These are phyloP conservation scores for Sarocladiaceae sp. DNA, from an alignment of 2,329 filamentous ascomycete genomes.

Conservation along the genomic window DNA sequence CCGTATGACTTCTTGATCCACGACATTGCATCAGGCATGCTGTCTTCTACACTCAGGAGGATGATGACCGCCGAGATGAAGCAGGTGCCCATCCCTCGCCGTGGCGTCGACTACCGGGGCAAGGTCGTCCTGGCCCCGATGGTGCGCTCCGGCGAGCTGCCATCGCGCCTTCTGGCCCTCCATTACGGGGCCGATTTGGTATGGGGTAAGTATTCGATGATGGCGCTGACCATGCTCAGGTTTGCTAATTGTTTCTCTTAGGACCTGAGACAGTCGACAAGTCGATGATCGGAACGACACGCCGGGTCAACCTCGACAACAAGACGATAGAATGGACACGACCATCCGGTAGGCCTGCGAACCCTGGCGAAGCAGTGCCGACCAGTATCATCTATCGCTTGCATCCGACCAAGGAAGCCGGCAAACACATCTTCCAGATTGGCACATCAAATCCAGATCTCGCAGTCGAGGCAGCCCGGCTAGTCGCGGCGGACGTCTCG, in stretches of 20 bases:
- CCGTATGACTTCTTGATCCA: background rate
- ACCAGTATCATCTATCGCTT: conserved; percentile 79
- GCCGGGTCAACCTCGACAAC: conserved; percentile 70
- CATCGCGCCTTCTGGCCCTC: conserved; percentile 80
- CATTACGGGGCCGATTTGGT: conserved; percentile 96
- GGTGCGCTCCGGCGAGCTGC: conserved; percentile 95
- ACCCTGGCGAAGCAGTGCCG: conserved; percentile 46
- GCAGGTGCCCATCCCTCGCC: conserved; percentile 76
- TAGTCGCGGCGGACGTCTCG: conserved; percentile 82
- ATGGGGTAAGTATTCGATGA: conserved; percentile 61
- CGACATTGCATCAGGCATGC: no score
- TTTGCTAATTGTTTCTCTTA: conserved; percentile 23
- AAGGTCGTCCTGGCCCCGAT: conserved; percentile 95
- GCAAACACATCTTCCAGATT: conserved; percentile 82
- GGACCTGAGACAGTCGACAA: conserved; percentile 92
- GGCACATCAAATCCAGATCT: conserved; percentile 79
- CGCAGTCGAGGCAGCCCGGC: conserved; percentile 77
- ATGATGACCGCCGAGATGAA: conserved; percentile 57
- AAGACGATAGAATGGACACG: conserved; percentile 83
- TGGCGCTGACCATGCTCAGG: conserved; percentile 8
- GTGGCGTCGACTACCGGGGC: conserved; percentile 89
- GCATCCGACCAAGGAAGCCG: conserved; percentile 71
- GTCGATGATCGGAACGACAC: conserved; percentile 81
- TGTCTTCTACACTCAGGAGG: conserved; percentile 34
- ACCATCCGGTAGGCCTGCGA: conserved; percentile 64